A percentile compares a stretch with the other conserved stretches of the same genome.
Conservation (phyloP, 176 grass and related monocot genomes). For the Musa itinerans region DNA sequence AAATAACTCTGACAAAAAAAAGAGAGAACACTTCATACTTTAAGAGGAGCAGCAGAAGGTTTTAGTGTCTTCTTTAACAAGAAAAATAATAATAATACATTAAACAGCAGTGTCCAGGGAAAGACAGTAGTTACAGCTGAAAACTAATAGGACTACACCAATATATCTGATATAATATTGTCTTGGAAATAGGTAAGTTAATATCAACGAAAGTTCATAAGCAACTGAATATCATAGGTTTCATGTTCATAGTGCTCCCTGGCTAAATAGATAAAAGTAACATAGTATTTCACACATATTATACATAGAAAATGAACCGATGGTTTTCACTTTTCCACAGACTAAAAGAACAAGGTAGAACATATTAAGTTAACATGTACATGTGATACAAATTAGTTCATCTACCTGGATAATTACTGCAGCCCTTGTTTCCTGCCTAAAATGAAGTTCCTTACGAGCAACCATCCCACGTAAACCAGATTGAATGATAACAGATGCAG, state of each 20-base stretch:
- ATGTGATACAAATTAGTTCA: background rate
- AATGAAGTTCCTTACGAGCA: constrained; percentile 63
- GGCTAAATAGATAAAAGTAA: too few relatives aligned
- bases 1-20: constrained; percentile 47
- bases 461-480: constrained; percentile 70
- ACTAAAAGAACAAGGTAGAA: background rate
- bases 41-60: constrained; percentile 4
- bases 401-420: constrained; percentile 77
- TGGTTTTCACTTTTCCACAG: background rate
- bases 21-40: constrained; percentile 19
- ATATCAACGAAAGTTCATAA: background rate
- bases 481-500: constrained; percentile 55
- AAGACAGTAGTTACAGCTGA: background rate
- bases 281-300: background rate
- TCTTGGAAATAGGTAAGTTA: background rate
- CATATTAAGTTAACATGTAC: background rate
- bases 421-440: constrained; percentile 55
- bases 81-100: background rate
- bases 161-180: background rate
- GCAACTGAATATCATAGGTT: background rate
- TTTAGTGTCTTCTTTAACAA: background rate
- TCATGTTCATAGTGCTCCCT: too few relatives aligned
- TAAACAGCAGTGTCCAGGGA: background rate
- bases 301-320: background rate
- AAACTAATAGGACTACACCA: background rate